Evolutionary conservation across 2,329 filamentous ascomycete species (phyloP).

Genomic region (Chalara sp.): DNA sequence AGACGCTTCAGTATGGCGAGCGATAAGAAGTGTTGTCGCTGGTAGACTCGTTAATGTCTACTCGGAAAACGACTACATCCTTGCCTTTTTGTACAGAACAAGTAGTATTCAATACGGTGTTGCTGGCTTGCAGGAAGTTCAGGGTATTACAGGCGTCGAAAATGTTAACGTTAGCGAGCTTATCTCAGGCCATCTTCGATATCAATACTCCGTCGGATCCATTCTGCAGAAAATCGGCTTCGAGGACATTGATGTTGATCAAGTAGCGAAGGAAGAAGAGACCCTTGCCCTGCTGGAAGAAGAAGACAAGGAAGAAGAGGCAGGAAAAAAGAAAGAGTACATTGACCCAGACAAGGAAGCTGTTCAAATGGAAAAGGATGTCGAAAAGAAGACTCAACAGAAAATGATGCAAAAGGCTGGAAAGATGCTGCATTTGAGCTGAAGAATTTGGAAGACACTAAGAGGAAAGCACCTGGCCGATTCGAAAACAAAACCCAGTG

Average conservation of each 20-base stretch:
- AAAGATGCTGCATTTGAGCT: conserved; percentile 5
- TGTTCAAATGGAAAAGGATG: conserved; percentile 22
- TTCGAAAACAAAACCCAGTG: too few species aligned
- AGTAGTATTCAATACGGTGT: conserved; percentile 78
- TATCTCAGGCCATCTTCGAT: conserved; percentile 63
- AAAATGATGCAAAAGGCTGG: conserved; percentile 3
- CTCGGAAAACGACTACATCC: conserved; percentile 79
- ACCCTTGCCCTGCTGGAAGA: conserved; percentile 36
- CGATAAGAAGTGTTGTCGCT: conserved; percentile 69
- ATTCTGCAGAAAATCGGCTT: conserved; percentile 63
- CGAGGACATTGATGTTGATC: conserved; percentile 41
- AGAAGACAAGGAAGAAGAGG: conserved; percentile 31
- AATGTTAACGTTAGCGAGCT: conserved; percentile 53
- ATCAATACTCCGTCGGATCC: conserved; percentile 58
- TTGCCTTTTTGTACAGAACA: conserved; percentile 81
- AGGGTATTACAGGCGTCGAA: conserved; percentile 60
- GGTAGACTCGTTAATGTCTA: conserved; percentile 84
- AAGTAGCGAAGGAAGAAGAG: conserved; percentile 39
- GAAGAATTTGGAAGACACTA: neutral
- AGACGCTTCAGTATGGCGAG: conserved; percentile 64
- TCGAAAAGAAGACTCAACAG: conserved; percentile 5
- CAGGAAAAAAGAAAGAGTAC: conserved; percentile 20
- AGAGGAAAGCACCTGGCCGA: too few species aligned
- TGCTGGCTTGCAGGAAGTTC: conserved; percentile 71
- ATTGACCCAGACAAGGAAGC: conserved; percentile 24